These are phyloP conservation scores for Amauroascus verrucosus DNA, from an alignment of 2,329 filamentous ascomycete species.

Conservation along the genomic window DNA sequence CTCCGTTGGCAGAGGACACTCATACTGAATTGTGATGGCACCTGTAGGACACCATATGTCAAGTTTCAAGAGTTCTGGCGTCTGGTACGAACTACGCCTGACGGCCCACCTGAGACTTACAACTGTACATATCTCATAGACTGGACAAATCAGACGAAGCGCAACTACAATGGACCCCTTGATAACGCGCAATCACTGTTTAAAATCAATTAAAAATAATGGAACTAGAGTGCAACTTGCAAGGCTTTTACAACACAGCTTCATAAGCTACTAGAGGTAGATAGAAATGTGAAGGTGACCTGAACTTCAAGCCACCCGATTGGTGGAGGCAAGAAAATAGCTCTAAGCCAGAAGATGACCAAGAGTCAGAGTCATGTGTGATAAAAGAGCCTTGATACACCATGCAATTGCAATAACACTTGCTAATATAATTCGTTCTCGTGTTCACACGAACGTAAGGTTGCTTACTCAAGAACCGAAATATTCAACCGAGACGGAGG, in stretches of 20 bases:
- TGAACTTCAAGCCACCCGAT: constrained; percentile 17
- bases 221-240: constrained; percentile 19
- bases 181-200: constrained; percentile 13
- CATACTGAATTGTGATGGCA: not conserved
- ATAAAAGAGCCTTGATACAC: constrained; percentile 16
- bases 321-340: constrained; percentile 18
- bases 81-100: constrained; percentile 14
- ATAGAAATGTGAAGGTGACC: constrained; percentile 15
- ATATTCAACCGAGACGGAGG: constrained; percentile 9
- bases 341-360: constrained; percentile 12
- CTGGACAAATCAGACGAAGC: constrained; percentile 19
- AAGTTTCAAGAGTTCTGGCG: constrained; percentile 22
- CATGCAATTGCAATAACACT: constrained; percentile 22
- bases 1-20: not conserved
- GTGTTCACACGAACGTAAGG: constrained; percentile 10
- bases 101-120: constrained; percentile 19
- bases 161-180: constrained; percentile 16
- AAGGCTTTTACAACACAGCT: constrained; percentile 18
- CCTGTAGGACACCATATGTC: constrained; percentile 18
- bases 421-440: constrained; percentile 15
- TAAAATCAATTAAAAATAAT: constrained; percentile 14
- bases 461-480: constrained; percentile 20
- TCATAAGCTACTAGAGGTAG: constrained; percentile 14
- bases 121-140: constrained; percentile 23
- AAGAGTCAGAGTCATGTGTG: constrained; percentile 14